Conservation (phyloP, 208 protist species). For the Trypanosoma brucei region DNA sequence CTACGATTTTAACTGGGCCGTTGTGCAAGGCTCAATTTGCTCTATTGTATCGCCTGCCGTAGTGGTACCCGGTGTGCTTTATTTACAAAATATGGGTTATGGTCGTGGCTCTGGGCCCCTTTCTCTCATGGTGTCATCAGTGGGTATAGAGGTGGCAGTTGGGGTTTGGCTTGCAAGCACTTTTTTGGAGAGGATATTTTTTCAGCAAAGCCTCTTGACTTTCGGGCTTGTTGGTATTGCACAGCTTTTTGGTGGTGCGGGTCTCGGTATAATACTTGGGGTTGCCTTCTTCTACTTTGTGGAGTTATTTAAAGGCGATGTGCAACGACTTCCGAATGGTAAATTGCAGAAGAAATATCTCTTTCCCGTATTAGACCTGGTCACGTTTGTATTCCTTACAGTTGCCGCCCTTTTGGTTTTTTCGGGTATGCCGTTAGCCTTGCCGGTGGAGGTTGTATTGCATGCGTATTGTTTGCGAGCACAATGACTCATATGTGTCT, state of each 20-base stretch:
- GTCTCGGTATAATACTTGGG: slow-evolving; percentile 56
- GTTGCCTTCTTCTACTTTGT: slow-evolving; percentile 64
- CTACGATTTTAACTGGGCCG: slow-evolving; percentile 72
- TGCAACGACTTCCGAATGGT: slow-evolving; percentile 58
- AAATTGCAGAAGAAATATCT: slow-evolving; percentile 59
- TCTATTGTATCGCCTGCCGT: slow-evolving; percentile 71
- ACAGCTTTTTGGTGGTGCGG: slow-evolving; percentile 61
- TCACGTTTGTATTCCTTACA: slow-evolving; percentile 48
- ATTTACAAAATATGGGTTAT: slow-evolving; percentile 72
- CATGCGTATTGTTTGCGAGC: slow-evolving; percentile 67
- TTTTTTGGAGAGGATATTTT: slow-evolving; percentile 70
- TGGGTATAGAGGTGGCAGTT: slow-evolving; percentile 67
- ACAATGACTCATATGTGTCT: slow-evolving; percentile 75
- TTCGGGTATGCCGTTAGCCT: slow-evolving; percentile 55
- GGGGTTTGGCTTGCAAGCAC: slow-evolving; percentile 79
- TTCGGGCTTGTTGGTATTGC: slow-evolving; percentile 60
- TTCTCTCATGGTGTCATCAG: slow-evolving; percentile 66
- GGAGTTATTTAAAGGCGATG: slow-evolving; percentile 70
- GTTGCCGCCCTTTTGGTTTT: slow-evolving; percentile 61
- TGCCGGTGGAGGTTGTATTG: slow-evolving; percentile 62
- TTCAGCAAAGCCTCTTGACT: slow-evolving; percentile 41
- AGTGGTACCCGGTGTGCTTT: slow-evolving; percentile 65
- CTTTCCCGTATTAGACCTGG: slow-evolving; percentile 46
- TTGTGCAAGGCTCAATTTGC: slow-evolving; percentile 74
- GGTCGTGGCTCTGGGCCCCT: slow-evolving; percentile 48